Percentiles rank a stretch among this genome's conserved stretches.
phyloP scores from a whole-genome alignment of 805 yeast species.

The Spencermartinsiella europaea region DNA sequence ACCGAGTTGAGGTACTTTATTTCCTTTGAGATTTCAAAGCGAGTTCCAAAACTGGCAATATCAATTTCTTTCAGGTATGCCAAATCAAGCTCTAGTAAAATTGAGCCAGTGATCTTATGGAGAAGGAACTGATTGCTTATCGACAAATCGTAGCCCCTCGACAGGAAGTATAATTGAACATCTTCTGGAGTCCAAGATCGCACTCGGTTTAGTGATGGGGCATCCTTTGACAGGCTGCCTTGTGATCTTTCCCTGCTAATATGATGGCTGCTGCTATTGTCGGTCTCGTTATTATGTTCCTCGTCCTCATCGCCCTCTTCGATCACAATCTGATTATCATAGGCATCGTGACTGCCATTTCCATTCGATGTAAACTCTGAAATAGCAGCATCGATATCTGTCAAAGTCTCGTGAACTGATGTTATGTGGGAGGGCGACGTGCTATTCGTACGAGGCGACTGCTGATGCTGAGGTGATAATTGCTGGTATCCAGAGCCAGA shows the following conservation, averaged over 20 bases:
- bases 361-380: conserved; percentile 23
- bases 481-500: conserved; percentile 1
- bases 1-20: conserved; percentile 54
- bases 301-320: background rate
- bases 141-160: conserved; percentile 64
- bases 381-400: conserved; percentile 39
- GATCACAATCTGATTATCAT: background rate
- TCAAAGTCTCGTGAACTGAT: conserved; percentile 26
- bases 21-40: conserved; percentile 87
- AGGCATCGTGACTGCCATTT: background rate
- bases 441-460: conserved; percentile 1
- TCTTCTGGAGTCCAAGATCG: conserved; percentile 77
- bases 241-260: background rate
- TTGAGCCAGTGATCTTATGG: conserved; percentile 86
- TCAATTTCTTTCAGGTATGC: conserved; percentile 87
- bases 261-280: too few relatives aligned
- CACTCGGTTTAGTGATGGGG: conserved; percentile 22
- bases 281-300: background rate
- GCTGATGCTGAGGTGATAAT: conserved; percentile 9
- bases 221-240: background rate
- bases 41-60: conserved; percentile 86
- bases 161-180: conserved; percentile 71
- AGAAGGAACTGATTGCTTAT: conserved; percentile 76
- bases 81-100: conserved; percentile 78
- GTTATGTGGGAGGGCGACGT: background rate